Evolutionary conservation across 345 rosid species (phyloP).

Genomic region (Brassica napus): Da-Ae NC_063452.1:53178001-53178500

Average conservation of each 20-base stretch:
- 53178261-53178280: not conserved
- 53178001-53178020: not conserved
- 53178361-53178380: not conserved
- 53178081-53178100: not conserved
- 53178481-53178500: not conserved
- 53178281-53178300: not conserved
- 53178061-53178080: slow-evolving; percentile 10
- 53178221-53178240: not conserved
- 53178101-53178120: slow-evolving; percentile 29
- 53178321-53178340: not conserved
- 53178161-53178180: slow-evolving; percentile 39
- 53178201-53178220: not conserved
- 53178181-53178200: slow-evolving; percentile 10
- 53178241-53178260: not conserved
- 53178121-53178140: slow-evolving; percentile 38
- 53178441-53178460: not conserved
- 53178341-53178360: not conserved
- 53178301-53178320: not conserved
- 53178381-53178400: not conserved
- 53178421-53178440: not conserved
- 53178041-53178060: not conserved
- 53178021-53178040: too few relatives aligned
- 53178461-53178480: not conserved
- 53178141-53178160: slow-evolving; percentile 38
- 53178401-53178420: not conserved